Evolutionary conservation across 495 filamentous ascomycete genomes (phyloP), one percentile per base, ranked within the genome.

Genomic region (Stereocaulon alpinum): DNA sequence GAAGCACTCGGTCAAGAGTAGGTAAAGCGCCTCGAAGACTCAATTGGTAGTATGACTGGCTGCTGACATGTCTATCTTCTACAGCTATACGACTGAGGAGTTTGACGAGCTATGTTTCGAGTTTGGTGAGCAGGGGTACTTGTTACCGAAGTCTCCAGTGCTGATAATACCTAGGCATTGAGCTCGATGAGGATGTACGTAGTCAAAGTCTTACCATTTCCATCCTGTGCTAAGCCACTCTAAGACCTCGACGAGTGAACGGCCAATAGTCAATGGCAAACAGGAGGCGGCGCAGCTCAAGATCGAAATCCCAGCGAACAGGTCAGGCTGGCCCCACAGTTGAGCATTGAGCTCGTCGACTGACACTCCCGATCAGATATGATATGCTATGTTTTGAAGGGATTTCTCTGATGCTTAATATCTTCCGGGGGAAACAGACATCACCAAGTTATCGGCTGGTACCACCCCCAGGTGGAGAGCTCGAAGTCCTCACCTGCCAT

Each of bases 101-200:
- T 97, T 99, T 70, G 92, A 98, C 68, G 86, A 95, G 68, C 77
- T 99, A 64, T 99, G 93, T 71, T 98, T 99, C 80, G 93, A 99
- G 64, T 99, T 95, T 70, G 93, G 91, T 84, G 73, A 64, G 78
- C 70, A 54, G 58, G 6, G 12, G 24, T 18, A 56, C n/a, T 42
- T 50, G 22, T 20, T 27, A 27, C 10, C 42, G 18, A 27, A 22
- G 45, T 53, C 20, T n/a, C 34, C 5, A 68, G 45, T 60, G 68
- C 74, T 80, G 62, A 80, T 61, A 40, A 12, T 34, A 59, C 55
- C 30, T 61, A 86, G 83, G 86, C 58, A 95, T 98, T 67, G 93
- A 98, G 71, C 83, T 98, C 63, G 93, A 98, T 74, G 90, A 95
- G 77, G 93, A 98, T 76, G 85, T 86, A 78, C 61, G 62, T 40